Conservation (phyloP, 257 asterid genomes). For the Nicotiana paniculata region DNA sequence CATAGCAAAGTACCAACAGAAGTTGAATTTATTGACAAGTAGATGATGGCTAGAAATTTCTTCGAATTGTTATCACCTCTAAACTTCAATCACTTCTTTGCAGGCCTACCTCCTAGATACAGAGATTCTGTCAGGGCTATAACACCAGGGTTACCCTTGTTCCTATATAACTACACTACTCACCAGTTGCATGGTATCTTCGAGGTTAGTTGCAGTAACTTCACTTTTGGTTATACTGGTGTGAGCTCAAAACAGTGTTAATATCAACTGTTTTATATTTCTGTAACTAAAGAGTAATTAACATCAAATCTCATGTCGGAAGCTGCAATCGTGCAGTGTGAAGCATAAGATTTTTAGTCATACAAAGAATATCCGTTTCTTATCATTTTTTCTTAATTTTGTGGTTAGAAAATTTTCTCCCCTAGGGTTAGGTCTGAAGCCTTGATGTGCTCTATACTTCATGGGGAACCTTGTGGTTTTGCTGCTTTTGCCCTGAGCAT, state of each 20-base stretch:
- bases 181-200: constrained; percentile 96
- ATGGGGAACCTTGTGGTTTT: neutral
- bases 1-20: neutral
- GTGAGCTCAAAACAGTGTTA: neutral
- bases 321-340: neutral
- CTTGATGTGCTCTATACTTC: neutral
- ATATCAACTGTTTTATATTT: neutral
- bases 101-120: constrained; percentile 93
- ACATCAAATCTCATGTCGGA: neutral
- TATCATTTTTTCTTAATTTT: neutral
- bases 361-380: neutral
- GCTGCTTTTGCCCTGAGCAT: neutral
- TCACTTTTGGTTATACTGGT: neutral
- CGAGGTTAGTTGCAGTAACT: constrained; percentile 47
- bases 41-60: neutral
- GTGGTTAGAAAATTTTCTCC: neutral
- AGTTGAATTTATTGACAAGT: neutral
- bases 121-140: constrained; percentile 95
- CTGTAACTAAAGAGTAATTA: neutral
- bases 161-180: constrained; percentile 86
- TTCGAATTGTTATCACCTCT: neutral
- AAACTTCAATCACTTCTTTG: constrained; percentile 11
- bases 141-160: constrained; percentile 90
- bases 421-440: neutral
- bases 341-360: neutral